phyloP scores from a whole-genome alignment of 495 filamentous ascomycete species.

The Bacidia rubella region DNA sequence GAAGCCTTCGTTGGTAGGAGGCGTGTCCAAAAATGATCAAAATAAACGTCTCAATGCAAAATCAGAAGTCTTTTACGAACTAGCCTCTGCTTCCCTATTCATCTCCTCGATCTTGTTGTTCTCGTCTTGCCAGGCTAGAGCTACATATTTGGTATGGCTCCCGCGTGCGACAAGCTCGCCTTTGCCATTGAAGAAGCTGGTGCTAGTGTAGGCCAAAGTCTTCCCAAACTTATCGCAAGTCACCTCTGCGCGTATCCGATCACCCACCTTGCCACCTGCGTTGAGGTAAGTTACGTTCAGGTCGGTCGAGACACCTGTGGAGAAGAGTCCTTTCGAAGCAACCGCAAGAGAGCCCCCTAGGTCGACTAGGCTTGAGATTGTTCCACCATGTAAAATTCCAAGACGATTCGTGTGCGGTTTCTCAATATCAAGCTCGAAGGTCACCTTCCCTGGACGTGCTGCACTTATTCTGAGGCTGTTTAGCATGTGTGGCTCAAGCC shows the following conservation, averaged over 20 bases:
- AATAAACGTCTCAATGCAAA: too few relatives aligned
- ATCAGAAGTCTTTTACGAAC: too few relatives aligned
- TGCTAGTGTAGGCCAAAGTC: conserved; percentile 76
- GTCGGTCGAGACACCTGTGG: conserved; percentile 89
- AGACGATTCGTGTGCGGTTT: conserved; percentile 81
- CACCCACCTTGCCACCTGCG: conserved; percentile 70
- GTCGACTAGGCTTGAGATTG: conserved; percentile 92
- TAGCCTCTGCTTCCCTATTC: not conserved
- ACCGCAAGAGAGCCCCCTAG: conserved; percentile 88
- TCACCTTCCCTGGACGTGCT: conserved; percentile 64
- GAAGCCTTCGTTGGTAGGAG: too few relatives aligned
- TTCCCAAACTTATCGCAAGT: conserved; percentile 90
- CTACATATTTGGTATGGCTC: conserved; percentile 80
- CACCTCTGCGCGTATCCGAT: conserved; percentile 58
- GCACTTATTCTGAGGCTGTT: conserved; percentile 52
- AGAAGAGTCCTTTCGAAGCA: conserved; percentile 73
- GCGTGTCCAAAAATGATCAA: too few relatives aligned
- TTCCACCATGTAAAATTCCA: conserved; percentile 83
- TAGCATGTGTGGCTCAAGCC: conserved; percentile 55
- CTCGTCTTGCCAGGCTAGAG: conserved; percentile 44
- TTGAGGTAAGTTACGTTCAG: conserved; percentile 86
- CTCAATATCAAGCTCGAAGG: conserved; percentile 74
- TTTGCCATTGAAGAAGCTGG: conserved; percentile 64
- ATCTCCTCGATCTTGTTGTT: conserved; percentile 44
- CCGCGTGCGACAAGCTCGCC: conserved; percentile 73